Base-by-base conservation (phyloP, 768 basidiomycete genomes). In the Suillus clintonianus region DNA sequence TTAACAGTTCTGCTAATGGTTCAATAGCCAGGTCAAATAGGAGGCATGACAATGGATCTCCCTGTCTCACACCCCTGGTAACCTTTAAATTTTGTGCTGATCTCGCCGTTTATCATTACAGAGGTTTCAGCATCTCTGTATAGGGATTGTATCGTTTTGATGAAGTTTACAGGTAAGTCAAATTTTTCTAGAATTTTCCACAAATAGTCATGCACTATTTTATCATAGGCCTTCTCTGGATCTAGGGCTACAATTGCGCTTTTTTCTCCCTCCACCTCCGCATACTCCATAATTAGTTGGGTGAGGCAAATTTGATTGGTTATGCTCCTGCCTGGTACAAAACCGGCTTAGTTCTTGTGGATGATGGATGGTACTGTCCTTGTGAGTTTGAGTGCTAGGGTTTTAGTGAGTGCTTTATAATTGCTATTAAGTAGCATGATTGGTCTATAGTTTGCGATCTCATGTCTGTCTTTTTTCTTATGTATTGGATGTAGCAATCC, bases 131-230 rank as follows among this genome's bases (percentile, higher is more conserved):
- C 32, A 14, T 27, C 32, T 3, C 37, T 1, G 13, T 57, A 57
- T 4, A 57, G 56, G 34, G 56, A 0, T 64, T 70, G 61, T 0
- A 79, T 10, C 4, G 34, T 57, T 3, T 34, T 57, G 56, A 17
- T 36, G 34, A 57, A 57, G 55, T 19, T 36, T 8, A 9, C 14
- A 13, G 56, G 56, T 14, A 34, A 2, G 37, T 39, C 13, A 14
- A 39, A 39, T 5, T 39, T 39, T 0, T 39, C 37, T 5, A 39
- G 2, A 2, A 39, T 14, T 14, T 39, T 39, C 3, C 11, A 14
- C 11, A 14, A 3, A 3, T 13, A 14, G 0, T 39, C 3, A 39
- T 39, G 37, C 13, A 4, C 1, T 1, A 39, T 39, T 14, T 39
- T 14, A 13, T 39, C 37, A 39, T 39, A 39, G 37, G 37, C 37